These are phyloP conservation scores for Rubroboletus satanas DNA, from an alignment of 768 basidiomycete species.

Conservation along the genomic window DNA sequence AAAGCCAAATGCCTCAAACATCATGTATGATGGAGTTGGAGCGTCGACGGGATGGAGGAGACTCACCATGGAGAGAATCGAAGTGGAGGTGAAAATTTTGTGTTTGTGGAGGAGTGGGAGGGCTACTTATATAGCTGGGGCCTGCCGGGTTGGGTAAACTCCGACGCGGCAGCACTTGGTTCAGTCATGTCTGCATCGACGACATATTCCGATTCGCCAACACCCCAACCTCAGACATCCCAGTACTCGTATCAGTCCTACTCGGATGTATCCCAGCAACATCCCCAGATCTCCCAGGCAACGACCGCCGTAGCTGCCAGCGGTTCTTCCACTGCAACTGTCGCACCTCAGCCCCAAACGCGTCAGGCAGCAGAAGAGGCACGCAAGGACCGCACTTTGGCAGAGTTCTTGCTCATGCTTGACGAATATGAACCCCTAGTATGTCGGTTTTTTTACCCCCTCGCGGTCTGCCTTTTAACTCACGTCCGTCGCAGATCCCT, in stretches of 20 bases:
- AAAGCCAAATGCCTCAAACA: conserved; percentile 97
- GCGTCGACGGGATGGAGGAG: conserved; percentile 10
- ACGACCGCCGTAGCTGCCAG: conserved; percentile 13
- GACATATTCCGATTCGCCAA: conserved; percentile 31
- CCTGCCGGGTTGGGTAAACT: conserved; percentile 19
- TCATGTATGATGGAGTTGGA: conserved; percentile 48
- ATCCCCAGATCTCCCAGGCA: conserved; percentile 17
- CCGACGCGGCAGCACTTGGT: conserved; percentile 22
- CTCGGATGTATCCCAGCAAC: conserved; percentile 23
- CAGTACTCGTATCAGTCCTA: conserved; percentile 17
- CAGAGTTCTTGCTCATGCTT: conserved; percentile 92
- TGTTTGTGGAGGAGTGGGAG: neutral
- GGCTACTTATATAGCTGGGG: conserved; percentile 21
- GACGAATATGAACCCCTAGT: conserved; percentile 97
- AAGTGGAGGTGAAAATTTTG: neutral
- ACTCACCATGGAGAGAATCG: conserved; percentile 21
- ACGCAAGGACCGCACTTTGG: conserved; percentile 83
- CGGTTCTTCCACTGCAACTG: conserved; percentile 18
- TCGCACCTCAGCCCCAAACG: conserved; percentile 40
- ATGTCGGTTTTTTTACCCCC: conserved; percentile 21
- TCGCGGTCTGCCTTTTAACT: neutral
- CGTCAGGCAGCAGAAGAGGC: conserved; percentile 77
- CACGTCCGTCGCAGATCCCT: conserved; percentile 61
- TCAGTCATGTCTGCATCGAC: conserved; percentile 32
- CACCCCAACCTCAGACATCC: conserved; percentile 27